phyloP scores from a whole-genome alignment of 768 basidiomycete species.

The Hericium erinaceus region DNA sequence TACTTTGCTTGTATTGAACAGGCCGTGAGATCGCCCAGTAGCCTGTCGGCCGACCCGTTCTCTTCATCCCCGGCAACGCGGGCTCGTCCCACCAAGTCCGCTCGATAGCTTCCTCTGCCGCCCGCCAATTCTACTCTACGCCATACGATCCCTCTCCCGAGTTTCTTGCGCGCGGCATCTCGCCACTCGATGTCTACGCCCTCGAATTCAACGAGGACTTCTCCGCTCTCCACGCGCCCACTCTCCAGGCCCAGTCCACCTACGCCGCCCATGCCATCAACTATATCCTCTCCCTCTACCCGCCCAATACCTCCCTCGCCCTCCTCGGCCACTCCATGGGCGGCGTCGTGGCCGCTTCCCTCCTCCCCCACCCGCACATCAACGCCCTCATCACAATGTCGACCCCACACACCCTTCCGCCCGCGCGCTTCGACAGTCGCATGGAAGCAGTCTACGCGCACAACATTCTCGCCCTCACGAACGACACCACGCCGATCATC shows the following conservation, averaged over 20 bases:
- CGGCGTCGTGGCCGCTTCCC: slow-evolving; percentile 77
- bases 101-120: slow-evolving; percentile 88
- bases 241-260: slow-evolving; percentile 69
- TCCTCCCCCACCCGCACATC: slow-evolving; percentile 59
- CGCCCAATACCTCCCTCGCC: slow-evolving; percentile 50
- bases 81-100: slow-evolving; percentile 91
- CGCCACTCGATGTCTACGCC: slow-evolving; percentile 78
- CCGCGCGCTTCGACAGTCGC: slow-evolving; percentile 76
- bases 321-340: slow-evolving; percentile 97
- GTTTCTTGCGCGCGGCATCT: slow-evolving; percentile 37
- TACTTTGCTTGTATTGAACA: not conserved
- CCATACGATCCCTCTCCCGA: slow-evolving; percentile 47
- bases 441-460: slow-evolving; percentile 65
- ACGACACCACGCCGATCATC: slow-evolving; percentile 53
- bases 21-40: slow-evolving; percentile 9
- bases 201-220: slow-evolving; percentile 98
- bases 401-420: slow-evolving; percentile 82
- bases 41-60: slow-evolving; percentile 63
- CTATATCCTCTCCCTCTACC: slow-evolving; percentile 76
- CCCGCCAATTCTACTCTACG: slow-evolving; percentile 64
- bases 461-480: slow-evolving; percentile 33
- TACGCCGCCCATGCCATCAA: slow-evolving; percentile 65
- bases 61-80: slow-evolving; percentile 97
- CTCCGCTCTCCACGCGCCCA: slow-evolving; percentile 89
- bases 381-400: slow-evolving; percentile 92